Evolutionary conservation across 306 rosid species (phyloP).

Genomic region (Fragaria ananassa): DNA sequence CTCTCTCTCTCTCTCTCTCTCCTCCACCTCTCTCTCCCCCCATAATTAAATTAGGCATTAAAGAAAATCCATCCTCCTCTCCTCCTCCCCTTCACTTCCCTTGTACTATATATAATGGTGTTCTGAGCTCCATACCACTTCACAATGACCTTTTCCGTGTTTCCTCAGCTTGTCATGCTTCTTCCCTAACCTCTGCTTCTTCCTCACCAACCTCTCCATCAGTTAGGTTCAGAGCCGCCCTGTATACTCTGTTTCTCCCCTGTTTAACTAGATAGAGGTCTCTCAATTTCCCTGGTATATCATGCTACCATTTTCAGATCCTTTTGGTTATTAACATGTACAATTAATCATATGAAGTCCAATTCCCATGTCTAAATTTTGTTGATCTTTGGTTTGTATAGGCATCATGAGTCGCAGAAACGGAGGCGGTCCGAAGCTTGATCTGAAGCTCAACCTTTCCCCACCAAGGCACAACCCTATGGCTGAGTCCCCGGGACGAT

Average conservation of each 20-base stretch:
- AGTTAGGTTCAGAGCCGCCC: not conserved
- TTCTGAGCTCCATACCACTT: constrained; percentile 35
- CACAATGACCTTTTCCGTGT: constrained; percentile 30
- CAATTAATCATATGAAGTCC: not conserved
- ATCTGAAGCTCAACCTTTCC: constrained; percentile 78
- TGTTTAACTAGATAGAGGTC: not conserved
- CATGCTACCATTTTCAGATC: not conserved
- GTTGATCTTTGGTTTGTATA: constrained; percentile 14
- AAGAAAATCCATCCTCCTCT: constrained; percentile 46
- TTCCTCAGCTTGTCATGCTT: constrained; percentile 21
- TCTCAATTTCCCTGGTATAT: not conserved
- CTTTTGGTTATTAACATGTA: not conserved
- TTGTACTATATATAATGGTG: constrained; percentile 47
- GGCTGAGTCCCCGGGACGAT: constrained; percentile 53
- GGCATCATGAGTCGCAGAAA: constrained; percentile 59
- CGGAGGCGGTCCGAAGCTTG: constrained; percentile 69
- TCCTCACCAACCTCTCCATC: not conserved
- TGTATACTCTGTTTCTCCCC: constrained; percentile 1
- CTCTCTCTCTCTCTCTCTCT: constrained; percentile 42
- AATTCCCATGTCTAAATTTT: not conserved
- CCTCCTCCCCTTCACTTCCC: constrained; percentile 29
- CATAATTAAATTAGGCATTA: constrained; percentile 63
- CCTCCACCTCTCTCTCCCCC: constrained; percentile 43
- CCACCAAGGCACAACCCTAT: constrained; percentile 60
- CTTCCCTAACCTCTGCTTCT: constrained; percentile 16